Percentiles rank a stretch among this genome's conserved stretches.
Evolutionary conservation across 176 grass and related monocot species (phyloP).

Genomic region (Eragrostis curvula): DNA sequence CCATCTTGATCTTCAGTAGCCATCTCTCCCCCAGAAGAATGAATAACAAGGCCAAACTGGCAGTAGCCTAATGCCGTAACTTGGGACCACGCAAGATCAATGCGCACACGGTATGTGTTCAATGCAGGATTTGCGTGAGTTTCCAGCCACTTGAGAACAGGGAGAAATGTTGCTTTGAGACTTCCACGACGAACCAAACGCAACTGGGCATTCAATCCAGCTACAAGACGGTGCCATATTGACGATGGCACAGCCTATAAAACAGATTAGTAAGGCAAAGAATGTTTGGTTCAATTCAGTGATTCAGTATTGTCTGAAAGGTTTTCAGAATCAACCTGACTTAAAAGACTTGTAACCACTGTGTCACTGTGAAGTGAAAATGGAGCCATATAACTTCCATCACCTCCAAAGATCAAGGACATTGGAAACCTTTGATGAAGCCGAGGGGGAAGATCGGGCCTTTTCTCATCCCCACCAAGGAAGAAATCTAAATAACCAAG

Average conservation of each 20-base stretch:
- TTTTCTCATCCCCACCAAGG: conserved; percentile 95
- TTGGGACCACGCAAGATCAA: conserved; percentile 92
- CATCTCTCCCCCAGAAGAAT: conserved; percentile 47
- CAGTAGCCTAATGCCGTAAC: conserved; percentile 78
- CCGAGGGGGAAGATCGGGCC: conserved; percentile 76
- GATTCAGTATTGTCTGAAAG: conserved; percentile 29
- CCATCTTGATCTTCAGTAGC: conserved; percentile 49
- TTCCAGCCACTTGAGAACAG: conserved; percentile 81
- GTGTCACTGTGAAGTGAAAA: conserved; percentile 96
- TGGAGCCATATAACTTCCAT: conserved; percentile 97
- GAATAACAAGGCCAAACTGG: conserved; percentile 85
- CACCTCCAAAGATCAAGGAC: conserved; percentile 86
- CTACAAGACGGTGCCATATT: conserved; percentile 95
- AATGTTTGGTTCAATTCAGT: conserved; percentile 20
- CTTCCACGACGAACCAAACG: conserved; percentile 79
- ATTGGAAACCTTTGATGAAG: conserved; percentile 96
- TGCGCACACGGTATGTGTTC: conserved; percentile 44
- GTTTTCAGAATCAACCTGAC: conserved; percentile 66
- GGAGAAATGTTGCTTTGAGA: conserved; percentile 64
- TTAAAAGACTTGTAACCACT: conserved; percentile 85
- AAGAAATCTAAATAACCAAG: conserved; percentile 97
- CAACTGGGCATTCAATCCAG: conserved; percentile 87
- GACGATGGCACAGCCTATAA: conserved; percentile 74
- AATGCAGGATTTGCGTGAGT: conserved; percentile 83
- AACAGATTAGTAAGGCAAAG: conserved; percentile 33